Evolutionary conservation across 768 basidiomycete genomes (phyloP), one percentile per base, ranked within the genome.

Genomic region (Podaxis pistillaris): DNA sequence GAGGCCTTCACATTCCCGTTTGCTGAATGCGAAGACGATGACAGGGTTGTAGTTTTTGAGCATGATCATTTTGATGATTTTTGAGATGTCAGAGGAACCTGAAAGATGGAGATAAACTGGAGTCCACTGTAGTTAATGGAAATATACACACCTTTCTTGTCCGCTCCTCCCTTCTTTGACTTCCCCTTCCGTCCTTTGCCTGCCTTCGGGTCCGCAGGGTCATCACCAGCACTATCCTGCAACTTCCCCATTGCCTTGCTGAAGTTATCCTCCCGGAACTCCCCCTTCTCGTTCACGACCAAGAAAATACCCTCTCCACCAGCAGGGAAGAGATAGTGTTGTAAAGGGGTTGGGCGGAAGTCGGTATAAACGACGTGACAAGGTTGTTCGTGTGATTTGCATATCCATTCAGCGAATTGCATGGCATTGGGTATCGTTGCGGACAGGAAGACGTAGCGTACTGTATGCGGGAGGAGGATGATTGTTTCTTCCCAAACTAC

Each of bases 401-500:
- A 94, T 71, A 99, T 94, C 97, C 97, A 99, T 75, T 98, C 93
- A 28, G 96, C 94, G 68, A 99, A 99, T 72, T 99, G 94, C 93
- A 97, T 96, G 9, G 96, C 95, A 76, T 99, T 98, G 49, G 97
- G 97, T 58, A 99, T 98, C 15, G 97, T 99, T 64, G 97, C 96
- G 22, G 97, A 99, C 38, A 99, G 87, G 77, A 99, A 99, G 63
- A 99, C 96, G 73, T 97, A 96, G 76, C 91, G 94, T 65, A 98
- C 96, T 13, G 87, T 89, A 74, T 97, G 93, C 8, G 97, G 97
- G 11, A 99, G 86, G 1, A 99, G 86, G 68, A 98, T 98, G 71
- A 98, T 97, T 0, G 95, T 96, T 74, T 97, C 96, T 76, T 99
- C 96, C 97, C 97, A 98, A 28, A 99, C 97, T 19, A 99, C 97